Base-by-base conservation (phyloP, 805 yeast species). In the Saccharomycopsis sp. region DNA sequence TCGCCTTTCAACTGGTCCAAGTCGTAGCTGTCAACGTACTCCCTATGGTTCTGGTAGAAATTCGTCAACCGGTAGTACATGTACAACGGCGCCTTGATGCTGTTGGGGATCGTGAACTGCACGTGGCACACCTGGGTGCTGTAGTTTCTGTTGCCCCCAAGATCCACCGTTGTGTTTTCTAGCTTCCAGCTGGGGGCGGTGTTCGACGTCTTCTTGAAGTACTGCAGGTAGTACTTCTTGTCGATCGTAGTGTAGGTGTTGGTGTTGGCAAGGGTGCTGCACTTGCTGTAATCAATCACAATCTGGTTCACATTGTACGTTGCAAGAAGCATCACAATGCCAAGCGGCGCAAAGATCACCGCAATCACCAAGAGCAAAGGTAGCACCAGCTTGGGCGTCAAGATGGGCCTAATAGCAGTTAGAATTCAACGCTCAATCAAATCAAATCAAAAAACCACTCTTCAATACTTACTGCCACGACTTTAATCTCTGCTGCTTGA, bases 21-120 rank as follows among this genome's bases (percentile, higher is more conserved):
- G 57, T 87, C 95, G 59, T 71, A 83, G 10, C 94, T 81, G 47
- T 77, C 78, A 25, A 92, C 97, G 56, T 87, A 92, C 48, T 89
- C 86, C 46, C 98, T 75, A 62, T 92, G 98, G 59, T 92, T 92
- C 60, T 92, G 98, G 59, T 70, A 87, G 59, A 89, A 92, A 59
- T 87, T 87, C 29, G 96, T 88, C 54, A 92, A 65, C 50, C 77
- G 76, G 64, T 92, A 92, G 62, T 85, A 92, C 51, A 87, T 54
- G 57, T 69, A 87, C 5, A 87, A 53, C 2, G 94, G 86, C 2
- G 79, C 73, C 30, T 74, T 67, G 56, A 92, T 68, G 40, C 75
- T 77, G 31, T 66, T 65, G 12, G 95, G 92, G 20, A 86, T 58
- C 31, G 73, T 72, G 61, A 92, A 89, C 53, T 76, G 73, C 27